Evolutionary conservation across 345 rosid species (phyloP).

Genomic region (Salix arbutifolia): DNA sequence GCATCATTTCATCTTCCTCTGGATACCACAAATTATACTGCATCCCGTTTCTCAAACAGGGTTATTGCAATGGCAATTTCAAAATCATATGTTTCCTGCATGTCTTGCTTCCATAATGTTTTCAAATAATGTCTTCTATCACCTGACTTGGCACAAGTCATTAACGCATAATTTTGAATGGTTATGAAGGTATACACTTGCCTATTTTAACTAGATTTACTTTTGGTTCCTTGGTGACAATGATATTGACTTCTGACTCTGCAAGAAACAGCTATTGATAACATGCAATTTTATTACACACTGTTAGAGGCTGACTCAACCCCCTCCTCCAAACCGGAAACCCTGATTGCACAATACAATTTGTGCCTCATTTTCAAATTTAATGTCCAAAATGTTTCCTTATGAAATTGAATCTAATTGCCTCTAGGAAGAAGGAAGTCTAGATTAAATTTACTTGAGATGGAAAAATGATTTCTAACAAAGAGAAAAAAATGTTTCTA

Average conservation of each 20-base stretch:
- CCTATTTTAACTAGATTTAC: neutral
- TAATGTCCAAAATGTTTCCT: neutral
- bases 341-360: neutral
- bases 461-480: neutral
- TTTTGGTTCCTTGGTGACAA: neutral
- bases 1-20: neutral
- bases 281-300: slow-evolving; percentile 11
- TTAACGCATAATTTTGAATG: neutral
- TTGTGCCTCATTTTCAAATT: neutral
- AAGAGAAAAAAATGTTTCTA: neutral
- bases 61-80: neutral
- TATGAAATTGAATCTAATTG: neutral
- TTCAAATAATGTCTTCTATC: neutral
- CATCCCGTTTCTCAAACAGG: neutral
- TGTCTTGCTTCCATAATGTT: neutral
- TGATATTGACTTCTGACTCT: neutral
- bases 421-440: neutral
- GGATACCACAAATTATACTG: neutral
- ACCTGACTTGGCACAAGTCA: neutral
- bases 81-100: neutral
- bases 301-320: neutral
- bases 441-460: neutral
- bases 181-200: neutral
- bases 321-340: neutral
- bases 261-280: neutral